Conservation (phyloP, 345 rosid genomes). For the Brassica carinata region DNA sequence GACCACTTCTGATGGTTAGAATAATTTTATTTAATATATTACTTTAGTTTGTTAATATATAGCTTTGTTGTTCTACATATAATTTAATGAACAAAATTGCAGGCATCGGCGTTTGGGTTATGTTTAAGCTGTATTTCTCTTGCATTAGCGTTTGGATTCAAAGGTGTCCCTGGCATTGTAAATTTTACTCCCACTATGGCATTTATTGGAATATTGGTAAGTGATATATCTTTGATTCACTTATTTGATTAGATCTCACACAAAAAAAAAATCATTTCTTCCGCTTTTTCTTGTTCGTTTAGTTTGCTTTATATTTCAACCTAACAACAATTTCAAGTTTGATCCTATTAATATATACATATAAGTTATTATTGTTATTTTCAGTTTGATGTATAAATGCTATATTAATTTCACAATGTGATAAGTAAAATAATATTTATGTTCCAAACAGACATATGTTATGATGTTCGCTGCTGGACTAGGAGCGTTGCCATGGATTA, state of each 20-base stretch:
- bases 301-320: not conserved
- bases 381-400: not conserved
- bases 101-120: slow-evolving; percentile 47
- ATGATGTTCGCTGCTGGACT: slow-evolving; percentile 59
- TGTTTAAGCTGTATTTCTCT: slow-evolving; percentile 45
- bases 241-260: not conserved
- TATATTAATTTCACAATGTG: not conserved
- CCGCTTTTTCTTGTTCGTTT: not conserved
- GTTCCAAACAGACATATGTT: slow-evolving; percentile 41
- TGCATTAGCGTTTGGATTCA: slow-evolving; percentile 44
- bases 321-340: not conserved
- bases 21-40: not conserved
- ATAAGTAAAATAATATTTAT: not conserved
- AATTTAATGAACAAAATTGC: slow-evolving; percentile 17
- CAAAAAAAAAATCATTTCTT: not conserved
- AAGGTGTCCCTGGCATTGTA: slow-evolving; percentile 40
- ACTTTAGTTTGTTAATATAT: not conserved
- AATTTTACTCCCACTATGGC: not conserved
- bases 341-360: not conserved
- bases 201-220: slow-evolving; percentile 1
- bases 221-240: not conserved
- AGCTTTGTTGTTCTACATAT: not conserved
- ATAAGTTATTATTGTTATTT: not conserved
- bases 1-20: slow-evolving; percentile 36
- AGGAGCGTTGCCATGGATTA: slow-evolving; percentile 55